These are phyloP conservation scores for Boletus huronensis DNA, from an alignment of 768 basidiomycete species.

Conservation along the genomic window DNA sequence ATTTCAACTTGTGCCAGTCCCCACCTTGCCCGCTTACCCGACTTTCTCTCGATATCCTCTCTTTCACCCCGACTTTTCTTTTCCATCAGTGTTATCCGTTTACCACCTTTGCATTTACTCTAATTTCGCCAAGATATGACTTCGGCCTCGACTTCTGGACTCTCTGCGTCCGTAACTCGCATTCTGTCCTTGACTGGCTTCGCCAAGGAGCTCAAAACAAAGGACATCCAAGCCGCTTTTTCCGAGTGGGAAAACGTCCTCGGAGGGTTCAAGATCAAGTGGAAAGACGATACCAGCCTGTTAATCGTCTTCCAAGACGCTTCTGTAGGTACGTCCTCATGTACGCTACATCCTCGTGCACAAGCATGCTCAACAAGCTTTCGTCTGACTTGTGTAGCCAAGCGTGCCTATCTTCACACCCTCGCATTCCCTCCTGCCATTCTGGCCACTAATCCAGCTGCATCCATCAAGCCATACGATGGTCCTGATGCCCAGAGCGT, in stretches of 20 bases:
- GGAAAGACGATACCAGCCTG: constrained; percentile 95
- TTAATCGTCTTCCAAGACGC: constrained; percentile 94
- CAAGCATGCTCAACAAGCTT: neutral
- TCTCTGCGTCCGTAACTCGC: constrained; percentile 94
- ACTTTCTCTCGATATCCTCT: constrained; percentile 16
- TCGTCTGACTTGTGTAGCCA: constrained; percentile 15
- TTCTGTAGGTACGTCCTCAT: constrained; percentile 65
- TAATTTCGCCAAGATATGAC: constrained; percentile 45
- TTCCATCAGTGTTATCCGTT: constrained; percentile 1
- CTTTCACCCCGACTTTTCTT: constrained; percentile 7
- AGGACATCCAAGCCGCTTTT: constrained; percentile 91
- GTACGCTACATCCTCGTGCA: neutral
- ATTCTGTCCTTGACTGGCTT: constrained; percentile 93
- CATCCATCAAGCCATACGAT: constrained; percentile 86
- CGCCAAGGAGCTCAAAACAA: constrained; percentile 93
- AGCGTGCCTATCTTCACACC: constrained; percentile 69
- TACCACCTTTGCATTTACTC: constrained; percentile 4
- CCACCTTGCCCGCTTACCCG: constrained; percentile 10
- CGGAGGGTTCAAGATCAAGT: constrained; percentile 98
- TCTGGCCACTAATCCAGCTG: constrained; percentile 51
- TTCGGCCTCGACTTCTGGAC: constrained; percentile 61
- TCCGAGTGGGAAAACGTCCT: constrained; percentile 79
- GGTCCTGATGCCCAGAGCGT: constrained; percentile 87
- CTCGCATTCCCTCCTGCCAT: constrained; percentile 78
- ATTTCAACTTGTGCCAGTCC: constrained; percentile 9